Base-by-base conservation (phyloP, 1,139 yeast species). In the Yamadazyma kanchanaburiensis region DNA sequence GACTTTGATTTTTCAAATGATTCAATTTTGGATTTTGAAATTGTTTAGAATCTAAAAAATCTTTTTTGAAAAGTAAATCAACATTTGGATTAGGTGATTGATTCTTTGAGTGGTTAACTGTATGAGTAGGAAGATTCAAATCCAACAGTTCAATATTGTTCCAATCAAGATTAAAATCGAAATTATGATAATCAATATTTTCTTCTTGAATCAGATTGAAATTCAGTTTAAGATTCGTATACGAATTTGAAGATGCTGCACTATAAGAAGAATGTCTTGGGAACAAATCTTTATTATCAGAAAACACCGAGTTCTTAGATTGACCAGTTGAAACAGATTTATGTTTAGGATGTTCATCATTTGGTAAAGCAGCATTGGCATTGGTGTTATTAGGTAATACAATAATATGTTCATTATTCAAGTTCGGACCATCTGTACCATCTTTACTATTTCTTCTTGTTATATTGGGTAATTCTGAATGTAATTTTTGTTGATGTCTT, bases 201-300 rank as follows among this genome's bases (percentile, higher is more conserved):
- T 32, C 38, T 25, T 37, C 40, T 15, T 30, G 28, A 11, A 51
- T 35, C 16, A 31, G 27, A 21, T 32, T 28, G 26, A 37, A 36
- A 12, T 28, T 22, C 6, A 68, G 64, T 40, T 66, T 66, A 26
- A 59, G 53, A 26, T 73, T 74, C 3, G 85, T 70, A 48, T 87
- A 87, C 9, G 73, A 60, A 0, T 87, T 77, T 9, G 86, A 74
- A 2, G 87, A 77, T 8, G 10, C 20, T 0, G 96, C 96, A 5
- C 88, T 78, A 50, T 85, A 88, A 2, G 95, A 86, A 18, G 84
- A 81, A 48, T 83, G 91, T 23, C 95, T 48, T 15, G 47, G 45
- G 22, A 39, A 41, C 21, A 35, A 22, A n/a, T 33, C 34, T 24
- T 36, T 35, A 14, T 31, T 32, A 8, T 30, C 31, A 11, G 17